Evolutionary conservation across 352 stramenopile genomes (phyloP), one percentile per base, ranked within the genome.

Genomic region (Pythium dissotocum): DNA sequence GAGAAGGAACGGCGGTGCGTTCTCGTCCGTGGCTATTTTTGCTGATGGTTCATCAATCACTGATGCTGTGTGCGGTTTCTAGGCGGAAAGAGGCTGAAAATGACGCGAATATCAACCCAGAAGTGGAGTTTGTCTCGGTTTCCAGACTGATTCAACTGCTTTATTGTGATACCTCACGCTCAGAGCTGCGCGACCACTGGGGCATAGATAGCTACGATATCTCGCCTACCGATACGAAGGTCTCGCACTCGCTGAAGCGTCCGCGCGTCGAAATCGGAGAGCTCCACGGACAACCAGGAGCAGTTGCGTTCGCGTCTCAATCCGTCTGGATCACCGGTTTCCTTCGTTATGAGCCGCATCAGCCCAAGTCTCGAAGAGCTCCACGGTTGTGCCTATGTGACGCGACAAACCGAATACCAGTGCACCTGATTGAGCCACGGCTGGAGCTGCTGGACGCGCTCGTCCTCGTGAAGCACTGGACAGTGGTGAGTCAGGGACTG

Each of bases 391-490:
- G 61, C 35, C 38, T 91, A 30, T 75, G 73, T 61, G 85, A 91
- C 55, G 64, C 35, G 12, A 76, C 66, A 30, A 32, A 60, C 5
- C 61, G 33, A 4, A 38, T 90, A 1, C 65, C 63, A 18, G 73
- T 77, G 56, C 72, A 76, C 9, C 51, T 93, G 9, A n/a, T 87
- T 7, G 65, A 77, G 5, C 81, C 82, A 13, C 57, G 59, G 33
- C 63, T 75, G 3, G 55, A 73, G 51, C 28, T 76, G 7, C 65
- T 90, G 6, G 71, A 82, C 63, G 73, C 79, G 21, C 63, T 89
- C n/a, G 73, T 93, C 10, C 73, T 89, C 9, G 61, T 93, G 1
- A 87, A 89, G 57, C 48, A 33, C 8, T 91, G 85, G 83, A 78
- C 77, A n/a, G 62, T 84, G 16, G 73, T 93, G 21, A 61, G 13